Conservation (phyloP, 1,284 basidiomycete genomes). For the Cryptococcus neoformans region DNA sequence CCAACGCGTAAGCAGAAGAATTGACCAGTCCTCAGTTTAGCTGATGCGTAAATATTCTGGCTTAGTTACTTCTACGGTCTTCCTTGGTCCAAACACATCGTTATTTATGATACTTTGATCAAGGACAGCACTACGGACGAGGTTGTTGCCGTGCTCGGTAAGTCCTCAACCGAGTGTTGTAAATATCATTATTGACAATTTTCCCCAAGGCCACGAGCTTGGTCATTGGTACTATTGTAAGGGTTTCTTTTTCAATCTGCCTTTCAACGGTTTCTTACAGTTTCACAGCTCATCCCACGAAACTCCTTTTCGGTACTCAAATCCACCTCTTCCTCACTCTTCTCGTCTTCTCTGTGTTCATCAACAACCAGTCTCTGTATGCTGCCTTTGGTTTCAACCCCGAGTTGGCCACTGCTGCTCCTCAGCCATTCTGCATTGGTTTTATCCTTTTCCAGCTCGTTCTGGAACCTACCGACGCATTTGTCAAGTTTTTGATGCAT, state of each 20-base stretch:
- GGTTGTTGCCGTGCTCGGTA: constrained; percentile 72
- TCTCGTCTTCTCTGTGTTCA: constrained; percentile 85
- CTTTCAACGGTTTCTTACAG: constrained; percentile 6
- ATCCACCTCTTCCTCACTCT: constrained; percentile 83
- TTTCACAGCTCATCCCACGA: constrained; percentile 66
- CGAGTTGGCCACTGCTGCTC: constrained; percentile 55
- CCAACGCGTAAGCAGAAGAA: constrained; percentile 64
- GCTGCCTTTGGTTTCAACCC: constrained; percentile 79
- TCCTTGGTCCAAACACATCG: constrained; percentile 94
- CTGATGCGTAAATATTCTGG: constrained; percentile 1
- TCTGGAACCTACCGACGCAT: constrained; percentile 73
- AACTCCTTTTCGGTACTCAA: constrained; percentile 81
- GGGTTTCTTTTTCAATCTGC: neutral
- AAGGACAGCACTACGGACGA: constrained; percentile 82
- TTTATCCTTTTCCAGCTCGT: constrained; percentile 87
- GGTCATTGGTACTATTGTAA: constrained; percentile 82
- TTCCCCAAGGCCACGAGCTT: constrained; percentile 70
- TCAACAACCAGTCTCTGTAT: constrained; percentile 74
- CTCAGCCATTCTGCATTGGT: constrained; percentile 78
- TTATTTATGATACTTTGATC: constrained; percentile 95
- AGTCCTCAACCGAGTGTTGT: neutral
- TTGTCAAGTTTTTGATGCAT: constrained; percentile 75
- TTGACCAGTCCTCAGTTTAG: neutral
- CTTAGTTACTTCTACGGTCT: constrained; percentile 79
- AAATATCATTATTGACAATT: constrained; percentile 4